Conservation (phyloP, 768 basidiomycete genomes). For the Tremella fuciformis region DNA sequence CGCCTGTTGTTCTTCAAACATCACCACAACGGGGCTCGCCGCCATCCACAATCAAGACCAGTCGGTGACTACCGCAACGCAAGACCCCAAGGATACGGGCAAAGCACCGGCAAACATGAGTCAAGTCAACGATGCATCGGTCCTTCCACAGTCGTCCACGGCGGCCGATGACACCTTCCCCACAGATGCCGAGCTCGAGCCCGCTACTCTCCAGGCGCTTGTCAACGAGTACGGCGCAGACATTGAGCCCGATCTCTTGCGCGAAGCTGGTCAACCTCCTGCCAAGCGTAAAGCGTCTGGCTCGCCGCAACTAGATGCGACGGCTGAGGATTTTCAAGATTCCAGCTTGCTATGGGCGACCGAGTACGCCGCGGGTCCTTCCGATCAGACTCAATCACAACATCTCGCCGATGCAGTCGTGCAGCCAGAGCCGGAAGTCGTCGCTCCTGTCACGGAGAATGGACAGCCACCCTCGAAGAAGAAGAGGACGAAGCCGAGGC, state of each 20-base stretch:
- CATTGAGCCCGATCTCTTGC: not conserved
- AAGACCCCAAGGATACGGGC: not conserved
- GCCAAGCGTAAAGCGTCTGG: not conserved
- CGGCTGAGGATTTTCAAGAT: too few relatives aligned
- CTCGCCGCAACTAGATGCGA: too few relatives aligned
- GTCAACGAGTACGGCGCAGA: not conserved
- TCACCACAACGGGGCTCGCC: constrained; percentile 4
- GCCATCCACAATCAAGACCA: not conserved
- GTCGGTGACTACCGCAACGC: not conserved
- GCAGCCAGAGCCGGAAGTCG: too few relatives aligned
- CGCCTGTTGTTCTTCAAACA: not conserved
- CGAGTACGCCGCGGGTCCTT: too few relatives aligned
- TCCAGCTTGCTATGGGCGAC: too few relatives aligned
- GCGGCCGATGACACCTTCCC: too few relatives aligned
- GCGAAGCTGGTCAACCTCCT: not conserved
- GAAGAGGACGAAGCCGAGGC: constrained; percentile 1
- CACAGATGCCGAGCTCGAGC: too few relatives aligned
- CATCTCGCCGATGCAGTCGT: too few relatives aligned
- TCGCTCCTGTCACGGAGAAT: not conserved
- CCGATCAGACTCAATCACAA: too few relatives aligned
- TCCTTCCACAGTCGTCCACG: too few relatives aligned
- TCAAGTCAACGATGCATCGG: not conserved
- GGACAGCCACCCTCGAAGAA: not conserved
- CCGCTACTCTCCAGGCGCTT: not conserved
- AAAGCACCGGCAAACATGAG: not conserved